phyloP scores from a whole-genome alignment of 371 early-diverging fungal species.

The Mortierella sp. region DNA sequence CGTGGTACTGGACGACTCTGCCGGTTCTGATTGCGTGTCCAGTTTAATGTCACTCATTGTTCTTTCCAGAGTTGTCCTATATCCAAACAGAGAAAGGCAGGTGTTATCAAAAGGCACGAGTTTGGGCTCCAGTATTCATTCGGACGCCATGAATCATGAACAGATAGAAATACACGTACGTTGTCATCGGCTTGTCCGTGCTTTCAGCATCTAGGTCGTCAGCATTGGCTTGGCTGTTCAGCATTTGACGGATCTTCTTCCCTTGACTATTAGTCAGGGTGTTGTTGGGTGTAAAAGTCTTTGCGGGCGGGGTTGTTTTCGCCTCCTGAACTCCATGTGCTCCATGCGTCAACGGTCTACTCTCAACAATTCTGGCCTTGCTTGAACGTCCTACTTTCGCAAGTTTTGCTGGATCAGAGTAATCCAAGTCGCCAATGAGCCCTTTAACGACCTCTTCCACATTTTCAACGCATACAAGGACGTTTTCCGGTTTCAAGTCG shows the following conservation, averaged over 20 bases:
- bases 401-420: conserved; percentile 26
- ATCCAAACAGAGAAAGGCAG: conserved; percentile 4
- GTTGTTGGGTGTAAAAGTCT: conserved; percentile 26
- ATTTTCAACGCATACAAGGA: conserved; percentile 88
- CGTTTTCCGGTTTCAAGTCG: conserved; percentile 98
- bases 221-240: conserved; percentile 24
- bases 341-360: conserved; percentile 42
- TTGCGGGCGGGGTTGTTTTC: conserved; percentile 1
- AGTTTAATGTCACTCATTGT: conserved; percentile 40
- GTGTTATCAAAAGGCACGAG: neutral
- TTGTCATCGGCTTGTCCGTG: conserved; percentile 23
- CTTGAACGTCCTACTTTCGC: conserved; percentile 41
- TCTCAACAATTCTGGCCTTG: conserved; percentile 36
- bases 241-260: conserved; percentile 46
- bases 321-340: conserved; percentile 7
- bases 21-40: conserved; percentile 29
- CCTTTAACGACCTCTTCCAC: conserved; percentile 74
- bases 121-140: too few species aligned
- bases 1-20: conserved; percentile 55
- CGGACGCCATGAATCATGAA: too few species aligned
- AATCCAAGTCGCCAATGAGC: conserved; percentile 41
- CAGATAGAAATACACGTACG: too few species aligned
- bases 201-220: conserved; percentile 9
- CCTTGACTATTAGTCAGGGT: conserved; percentile 39
- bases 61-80: conserved; percentile 34